These are phyloP conservation scores for Phaeomoniella chlamydospora DNA, from an alignment of 2,329 filamentous ascomycete species.

Conservation along the genomic window DNA sequence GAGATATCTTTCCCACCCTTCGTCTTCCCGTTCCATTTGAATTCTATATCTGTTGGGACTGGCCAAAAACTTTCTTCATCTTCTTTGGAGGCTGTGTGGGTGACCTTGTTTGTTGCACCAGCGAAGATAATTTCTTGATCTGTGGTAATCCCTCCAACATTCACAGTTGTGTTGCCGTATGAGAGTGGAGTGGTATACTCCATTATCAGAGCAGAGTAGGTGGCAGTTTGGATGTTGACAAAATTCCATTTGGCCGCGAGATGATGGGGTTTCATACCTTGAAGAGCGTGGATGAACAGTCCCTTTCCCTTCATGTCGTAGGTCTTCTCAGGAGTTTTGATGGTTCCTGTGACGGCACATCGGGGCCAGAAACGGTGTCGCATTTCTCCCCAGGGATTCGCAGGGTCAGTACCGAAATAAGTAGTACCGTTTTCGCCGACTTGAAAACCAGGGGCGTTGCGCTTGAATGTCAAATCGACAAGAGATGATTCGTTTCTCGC, in stretches of 20 bases:
- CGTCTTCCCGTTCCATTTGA: slow-evolving; percentile 62
- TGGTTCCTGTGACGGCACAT: slow-evolving; percentile 65
- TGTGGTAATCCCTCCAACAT: slow-evolving; percentile 64
- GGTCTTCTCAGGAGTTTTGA: slow-evolving; percentile 67
- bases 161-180: slow-evolving; percentile 74
- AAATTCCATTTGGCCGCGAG: slow-evolving; percentile 81
- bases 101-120: slow-evolving; percentile 48
- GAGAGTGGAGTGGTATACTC: slow-evolving; percentile 88
- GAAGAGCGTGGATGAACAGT: slow-evolving; percentile 70
- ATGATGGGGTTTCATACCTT: slow-evolving; percentile 99
- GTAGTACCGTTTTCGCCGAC: slow-evolving; percentile 72
- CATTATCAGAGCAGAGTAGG: slow-evolving; percentile 83
- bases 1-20: slow-evolving; percentile 61
- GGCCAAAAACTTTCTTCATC: slow-evolving; percentile 80
- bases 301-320: slow-evolving; percentile 70
- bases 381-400: slow-evolving; percentile 83
- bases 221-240: slow-evolving; percentile 75
- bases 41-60: slow-evolving; percentile 62
- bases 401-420: slow-evolving; percentile 72
- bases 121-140: slow-evolving; percentile 68
- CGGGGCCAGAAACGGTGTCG: slow-evolving; percentile 90
- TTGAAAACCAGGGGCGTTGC: slow-evolving; percentile 65
- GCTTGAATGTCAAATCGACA: slow-evolving; percentile 73
- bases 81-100: slow-evolving; percentile 53
- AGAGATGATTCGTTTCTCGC: slow-evolving; percentile 65